Conservation (phyloP, 192 early-diverging fungal genomes). For the Thamnidium elegans region DNA sequence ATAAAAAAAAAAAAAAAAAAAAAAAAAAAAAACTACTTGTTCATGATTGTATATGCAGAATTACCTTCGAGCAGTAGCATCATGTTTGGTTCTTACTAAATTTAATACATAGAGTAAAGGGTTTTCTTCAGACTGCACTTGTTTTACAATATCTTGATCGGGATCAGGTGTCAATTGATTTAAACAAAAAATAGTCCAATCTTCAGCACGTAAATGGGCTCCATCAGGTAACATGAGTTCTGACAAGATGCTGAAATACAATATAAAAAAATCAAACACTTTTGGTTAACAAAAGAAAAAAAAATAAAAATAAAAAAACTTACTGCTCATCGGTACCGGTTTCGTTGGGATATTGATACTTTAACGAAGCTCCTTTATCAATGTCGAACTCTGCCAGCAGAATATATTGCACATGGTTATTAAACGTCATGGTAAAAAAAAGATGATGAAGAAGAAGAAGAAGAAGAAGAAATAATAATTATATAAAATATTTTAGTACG, state of each 20-base stretch:
- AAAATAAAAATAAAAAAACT: slow-evolving; percentile 18
- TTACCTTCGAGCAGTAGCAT: slow-evolving; percentile 69
- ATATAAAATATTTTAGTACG: too few relatives aligned
- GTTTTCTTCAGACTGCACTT: slow-evolving; percentile 39
- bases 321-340: slow-evolving; percentile 85
- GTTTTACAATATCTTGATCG: slow-evolving; percentile 14
- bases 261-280: too few relatives aligned
- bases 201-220: slow-evolving; percentile 87
- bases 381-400: slow-evolving; percentile 95
- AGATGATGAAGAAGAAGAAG: background rate
- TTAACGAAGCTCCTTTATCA: slow-evolving; percentile 84
- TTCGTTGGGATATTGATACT: slow-evolving; percentile 82
- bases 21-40: background rate
- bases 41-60: background rate
- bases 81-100: slow-evolving; percentile 87
- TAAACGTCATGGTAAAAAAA: background rate
- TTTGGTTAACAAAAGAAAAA: background rate
- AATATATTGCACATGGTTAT: slow-evolving; percentile 73
- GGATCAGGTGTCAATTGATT: slow-evolving; percentile 66
- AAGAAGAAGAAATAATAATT: too few relatives aligned
- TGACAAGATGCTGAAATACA: slow-evolving; percentile 63
- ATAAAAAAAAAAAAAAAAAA: too few relatives aligned
- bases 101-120: slow-evolving; percentile 90
- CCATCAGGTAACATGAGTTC: slow-evolving; percentile 97
- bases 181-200: slow-evolving; percentile 93